A percentile compares a stretch with the other conserved stretches of the same genome.
These are phyloP conservation scores for Brassica rapa DNA, from an alignment of 345 rosid species.

Conservation along the genomic window DNA sequence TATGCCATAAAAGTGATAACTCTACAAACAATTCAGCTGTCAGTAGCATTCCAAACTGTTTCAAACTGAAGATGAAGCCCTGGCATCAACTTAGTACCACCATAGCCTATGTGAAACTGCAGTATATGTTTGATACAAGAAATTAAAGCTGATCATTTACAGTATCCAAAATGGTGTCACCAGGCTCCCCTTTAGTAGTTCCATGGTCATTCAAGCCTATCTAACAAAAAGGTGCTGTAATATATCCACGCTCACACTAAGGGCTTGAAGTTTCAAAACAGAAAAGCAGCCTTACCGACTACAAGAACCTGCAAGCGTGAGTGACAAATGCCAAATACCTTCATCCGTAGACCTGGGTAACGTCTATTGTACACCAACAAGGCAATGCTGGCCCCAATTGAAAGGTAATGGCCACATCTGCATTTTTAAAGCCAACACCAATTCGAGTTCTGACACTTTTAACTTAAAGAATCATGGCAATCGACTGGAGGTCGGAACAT, in stretches of 20 bases:
- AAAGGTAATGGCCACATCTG: slow-evolving; percentile 88
- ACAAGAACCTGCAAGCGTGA: slow-evolving; percentile 75
- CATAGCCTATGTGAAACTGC: slow-evolving; percentile 19
- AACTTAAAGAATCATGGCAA: slow-evolving; percentile 78
- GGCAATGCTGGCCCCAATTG: slow-evolving; percentile 93
- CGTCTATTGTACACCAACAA: slow-evolving; percentile 96
- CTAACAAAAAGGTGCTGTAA: slow-evolving; percentile 37
- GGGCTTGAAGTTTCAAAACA: slow-evolving; percentile 58
- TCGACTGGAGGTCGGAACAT: slow-evolving; percentile 65
- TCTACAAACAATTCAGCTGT: slow-evolving; percentile 4
- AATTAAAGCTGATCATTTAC: slow-evolving; percentile 13
- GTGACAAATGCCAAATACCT: slow-evolving; percentile 82
- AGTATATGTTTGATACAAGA: slow-evolving; percentile 8
- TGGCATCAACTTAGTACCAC: slow-evolving; percentile 13
- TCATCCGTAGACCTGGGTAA: slow-evolving; percentile 76
- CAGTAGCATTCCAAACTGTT: slow-evolving; percentile 20
- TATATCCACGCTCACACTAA: slow-evolving; percentile 60
- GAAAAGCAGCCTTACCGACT: slow-evolving; percentile 96
- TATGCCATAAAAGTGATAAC: background rate
- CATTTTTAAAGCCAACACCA: slow-evolving; percentile 98
- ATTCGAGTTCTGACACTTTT: slow-evolving; percentile 85
- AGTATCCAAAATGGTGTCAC: slow-evolving; percentile 25
- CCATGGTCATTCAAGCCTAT: slow-evolving; percentile 9
- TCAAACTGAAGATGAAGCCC: slow-evolving; percentile 17
- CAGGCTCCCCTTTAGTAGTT: slow-evolving; percentile 18